Percentiles rank a stretch among this genome's conserved stretches.
phyloP scores from a whole-genome alignment of 2,329 filamentous ascomycete genomes.

The Emergomyces pasteurianus region DNA sequence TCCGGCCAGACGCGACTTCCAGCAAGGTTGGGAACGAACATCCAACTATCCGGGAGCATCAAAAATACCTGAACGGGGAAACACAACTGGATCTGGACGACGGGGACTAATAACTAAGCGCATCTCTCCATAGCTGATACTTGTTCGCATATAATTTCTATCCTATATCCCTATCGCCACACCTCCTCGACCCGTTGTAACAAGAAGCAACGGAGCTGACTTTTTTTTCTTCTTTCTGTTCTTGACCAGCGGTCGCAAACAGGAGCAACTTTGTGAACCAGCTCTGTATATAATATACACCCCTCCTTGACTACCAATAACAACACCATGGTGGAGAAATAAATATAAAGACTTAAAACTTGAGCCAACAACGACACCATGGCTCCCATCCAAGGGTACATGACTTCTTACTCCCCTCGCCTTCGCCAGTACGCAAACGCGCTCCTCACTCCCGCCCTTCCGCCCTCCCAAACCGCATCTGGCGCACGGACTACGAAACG shows the following conservation, averaged over 20 bases:
- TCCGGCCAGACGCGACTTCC: not conserved
- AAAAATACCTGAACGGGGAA: not conserved
- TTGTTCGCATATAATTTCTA: not conserved
- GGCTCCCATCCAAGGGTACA: slow-evolving; percentile 55
- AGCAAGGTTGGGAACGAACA: not conserved
- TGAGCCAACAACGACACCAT: slow-evolving; percentile 3
- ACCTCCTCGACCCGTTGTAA: not conserved
- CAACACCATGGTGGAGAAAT: not conserved
- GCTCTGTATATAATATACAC: not conserved
- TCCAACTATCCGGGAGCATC: not conserved
- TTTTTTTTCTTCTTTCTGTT: not conserved
- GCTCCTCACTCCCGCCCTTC: slow-evolving; percentile 72
- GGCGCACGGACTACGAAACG: slow-evolving; percentile 84
- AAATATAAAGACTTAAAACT: not conserved
- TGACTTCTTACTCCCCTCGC: slow-evolving; percentile 83
- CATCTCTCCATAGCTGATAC: not conserved
- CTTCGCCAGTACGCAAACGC: slow-evolving; percentile 86
- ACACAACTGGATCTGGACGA: not conserved
- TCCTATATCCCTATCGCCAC: not conserved
- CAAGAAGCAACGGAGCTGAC: not conserved
- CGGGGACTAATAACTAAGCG: not conserved
- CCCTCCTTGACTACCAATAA: not conserved
- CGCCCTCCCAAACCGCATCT: slow-evolving; percentile 53
- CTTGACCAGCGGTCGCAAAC: not conserved
- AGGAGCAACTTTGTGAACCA: not conserved